A percentile compares a stretch with the other conserved stretches of the same genome.
Evolutionary conservation across 2,329 filamentous ascomycete species (phyloP).

Genomic region (Ophiognomonia clavigignenti-juglandacearum): DNA sequence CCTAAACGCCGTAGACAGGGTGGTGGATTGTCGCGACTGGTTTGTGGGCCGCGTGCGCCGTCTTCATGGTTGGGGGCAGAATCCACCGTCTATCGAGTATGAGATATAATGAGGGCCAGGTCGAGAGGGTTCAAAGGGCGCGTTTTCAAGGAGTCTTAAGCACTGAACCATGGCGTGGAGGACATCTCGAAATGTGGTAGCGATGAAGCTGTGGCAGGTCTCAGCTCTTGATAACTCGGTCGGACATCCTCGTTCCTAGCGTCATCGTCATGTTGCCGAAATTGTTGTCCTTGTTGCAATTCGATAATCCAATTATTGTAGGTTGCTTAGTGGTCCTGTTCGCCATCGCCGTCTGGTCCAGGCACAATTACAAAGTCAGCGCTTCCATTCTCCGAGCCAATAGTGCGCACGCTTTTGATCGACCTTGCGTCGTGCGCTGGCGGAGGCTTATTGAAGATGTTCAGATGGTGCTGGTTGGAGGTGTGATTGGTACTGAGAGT

Average conservation of each 20-base stretch:
- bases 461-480: conserved; percentile 20
- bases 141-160: neutral
- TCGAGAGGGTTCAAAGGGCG: neutral
- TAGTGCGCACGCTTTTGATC: conserved; percentile 16
- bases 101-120: neutral
- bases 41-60: neutral
- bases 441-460: conserved; percentile 15
- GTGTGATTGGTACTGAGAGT: conserved; percentile 20
- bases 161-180: no score
- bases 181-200: neutral
- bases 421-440: conserved; percentile 15
- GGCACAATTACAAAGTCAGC: conserved; percentile 38
- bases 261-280: no score
- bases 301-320: neutral
- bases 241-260: neutral
- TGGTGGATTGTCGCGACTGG: no score
- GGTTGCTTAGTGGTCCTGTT: conserved; percentile 28
- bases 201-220: neutral
- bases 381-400: conserved; percentile 29
- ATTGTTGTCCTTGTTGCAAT: neutral
- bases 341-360: conserved; percentile 37
- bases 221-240: neutral
- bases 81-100: neutral
- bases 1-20: conserved; percentile 4
- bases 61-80: neutral